Evolutionary conservation across 768 basidiomycete species (phyloP), one percentile per base, ranked within the genome.

Genomic region (Lactarius quietus): DNA sequence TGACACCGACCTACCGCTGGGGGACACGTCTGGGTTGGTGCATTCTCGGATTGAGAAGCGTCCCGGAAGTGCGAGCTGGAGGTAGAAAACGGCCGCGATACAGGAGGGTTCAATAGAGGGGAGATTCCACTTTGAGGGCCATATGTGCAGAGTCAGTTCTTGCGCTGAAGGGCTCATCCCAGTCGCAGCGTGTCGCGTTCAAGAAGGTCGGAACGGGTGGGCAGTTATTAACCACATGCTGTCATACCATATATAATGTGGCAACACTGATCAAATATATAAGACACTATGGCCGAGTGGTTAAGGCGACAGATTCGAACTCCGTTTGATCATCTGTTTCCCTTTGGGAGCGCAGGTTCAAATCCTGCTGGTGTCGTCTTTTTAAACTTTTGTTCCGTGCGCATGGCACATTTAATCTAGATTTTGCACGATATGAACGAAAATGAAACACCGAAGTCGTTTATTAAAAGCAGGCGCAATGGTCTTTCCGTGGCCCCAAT

Each of bases 51-150:
- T 74, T 20, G 74, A 75, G 74, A 89, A 93, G 70, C 82, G 78
- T n/a, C 86, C 88, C 1, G 91, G 89, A 54, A 89, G 79, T 17
- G 83, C 76, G 28, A 87, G 75, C 72, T 92, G 90, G 31, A 92
- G 82, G 71, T 86, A 87, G 52, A 92, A 75, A 6, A 89, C 75
- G 0, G 89, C 82, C 5, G 86, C 83, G 26, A 90, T 77, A 73
- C 86, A 90, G 18, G 79, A 73, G 0, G 89, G 83, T 62, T 93
- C 89, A 55, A 86, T 78, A 3, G 90, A 91, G 23, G 84, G 82
- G 12, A 91, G 72, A 45, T 78, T 79, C 84, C 86, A 90, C 72
- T 79, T 78, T 6, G 79, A 79, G 1, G 92, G 89, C 89, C 89
- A 92, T 63, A 92, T 76, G 74, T 92, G 79, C 23, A 93, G 76